These are phyloP conservation scores for Alternaria gaisen DNA, from an alignment of 2,329 filamentous ascomycete genomes.

Conservation along the genomic window DNA sequence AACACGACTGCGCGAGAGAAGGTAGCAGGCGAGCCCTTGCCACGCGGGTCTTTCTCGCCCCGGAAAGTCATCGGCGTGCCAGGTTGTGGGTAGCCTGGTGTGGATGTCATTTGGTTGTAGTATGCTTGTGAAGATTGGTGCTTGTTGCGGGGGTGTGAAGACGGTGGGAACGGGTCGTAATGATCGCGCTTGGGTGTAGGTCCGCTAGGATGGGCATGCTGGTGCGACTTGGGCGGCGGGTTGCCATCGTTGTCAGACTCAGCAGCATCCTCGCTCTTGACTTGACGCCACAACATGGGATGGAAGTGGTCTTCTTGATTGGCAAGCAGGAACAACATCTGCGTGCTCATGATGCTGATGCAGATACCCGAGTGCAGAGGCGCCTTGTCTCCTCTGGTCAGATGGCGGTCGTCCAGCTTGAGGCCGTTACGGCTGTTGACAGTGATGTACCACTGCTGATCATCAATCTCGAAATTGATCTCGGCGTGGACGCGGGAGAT, in stretches of 20 bases:
- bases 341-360: slow-evolving; percentile 87
- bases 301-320: slow-evolving; percentile 75
- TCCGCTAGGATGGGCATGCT: slow-evolving; percentile 44
- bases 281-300: slow-evolving; percentile 70
- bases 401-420: slow-evolving; percentile 76
- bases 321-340: slow-evolving; percentile 99
- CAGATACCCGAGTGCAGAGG: slow-evolving; percentile 85
- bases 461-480: slow-evolving; percentile 57
- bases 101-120: slow-evolving; percentile 48
- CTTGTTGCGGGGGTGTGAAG: slow-evolving; percentile 45
- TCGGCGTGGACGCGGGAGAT: slow-evolving; percentile 61
- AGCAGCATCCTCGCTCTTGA: slow-evolving; percentile 53
- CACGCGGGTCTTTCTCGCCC: slow-evolving; percentile 44
- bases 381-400: slow-evolving; percentile 73
- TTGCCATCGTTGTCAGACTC: slow-evolving; percentile 53
- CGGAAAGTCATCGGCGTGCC: slow-evolving; percentile 49
- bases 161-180: slow-evolving; percentile 51
- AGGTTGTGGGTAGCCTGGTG: slow-evolving; percentile 44
- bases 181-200: slow-evolving; percentile 49
- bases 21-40: slow-evolving; percentile 57
- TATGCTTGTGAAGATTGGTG: slow-evolving; percentile 43
- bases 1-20: slow-evolving; percentile 62
- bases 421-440: slow-evolving; percentile 94
- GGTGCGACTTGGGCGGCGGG: slow-evolving; percentile 41
- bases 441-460: slow-evolving; percentile 77